Evolutionary conservation across 768 basidiomycete species (phyloP).

Genomic region (Cystoderma amianthinum): DNA sequence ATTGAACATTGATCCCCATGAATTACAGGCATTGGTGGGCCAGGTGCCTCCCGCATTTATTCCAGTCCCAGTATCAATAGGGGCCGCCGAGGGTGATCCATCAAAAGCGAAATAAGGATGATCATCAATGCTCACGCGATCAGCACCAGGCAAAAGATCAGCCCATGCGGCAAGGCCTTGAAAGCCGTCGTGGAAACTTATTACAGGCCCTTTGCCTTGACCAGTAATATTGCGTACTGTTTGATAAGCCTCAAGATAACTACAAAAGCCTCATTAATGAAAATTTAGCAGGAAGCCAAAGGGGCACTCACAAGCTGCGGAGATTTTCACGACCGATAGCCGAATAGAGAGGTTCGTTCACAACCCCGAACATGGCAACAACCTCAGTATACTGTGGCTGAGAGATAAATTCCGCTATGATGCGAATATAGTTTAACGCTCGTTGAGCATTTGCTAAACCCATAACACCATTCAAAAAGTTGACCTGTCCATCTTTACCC

Average conservation of each 20-base stretch:
- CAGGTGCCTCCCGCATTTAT: conserved; percentile 35
- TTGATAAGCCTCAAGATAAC: conserved; percentile 52
- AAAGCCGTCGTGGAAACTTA: conserved; percentile 44
- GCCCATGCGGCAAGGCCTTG: conserved; percentile 25
- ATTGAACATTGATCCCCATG: conserved; percentile 55
- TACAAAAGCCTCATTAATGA: conserved; percentile 10
- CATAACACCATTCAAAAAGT: conserved; percentile 73
- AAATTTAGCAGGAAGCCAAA: conserved; percentile 21
- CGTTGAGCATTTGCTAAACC: conserved; percentile 84
- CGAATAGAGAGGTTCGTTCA: conserved; percentile 52
- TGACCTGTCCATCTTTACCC: conserved; percentile 53
- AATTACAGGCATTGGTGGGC: conserved; percentile 44
- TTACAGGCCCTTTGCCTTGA: conserved; percentile 55
- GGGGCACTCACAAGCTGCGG: conserved; percentile 52
- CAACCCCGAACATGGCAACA: conserved; percentile 54
- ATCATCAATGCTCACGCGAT: conserved; percentile 32
- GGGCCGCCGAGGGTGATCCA: conserved; percentile 22
- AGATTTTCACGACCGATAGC: conserved; percentile 52
- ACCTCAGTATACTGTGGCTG: conserved; percentile 69
- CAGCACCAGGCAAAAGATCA: conserved; percentile 28
- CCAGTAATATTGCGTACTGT: conserved; percentile 73
- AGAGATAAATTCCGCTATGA: conserved; percentile 76
- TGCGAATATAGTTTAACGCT: conserved; percentile 70
- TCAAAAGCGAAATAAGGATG: conserved; percentile 45
- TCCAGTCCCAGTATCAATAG: conserved; percentile 31